Base-by-base conservation (phyloP, 192 early-diverging fungal genomes). In the Chytriomyces sp. region DNA sequence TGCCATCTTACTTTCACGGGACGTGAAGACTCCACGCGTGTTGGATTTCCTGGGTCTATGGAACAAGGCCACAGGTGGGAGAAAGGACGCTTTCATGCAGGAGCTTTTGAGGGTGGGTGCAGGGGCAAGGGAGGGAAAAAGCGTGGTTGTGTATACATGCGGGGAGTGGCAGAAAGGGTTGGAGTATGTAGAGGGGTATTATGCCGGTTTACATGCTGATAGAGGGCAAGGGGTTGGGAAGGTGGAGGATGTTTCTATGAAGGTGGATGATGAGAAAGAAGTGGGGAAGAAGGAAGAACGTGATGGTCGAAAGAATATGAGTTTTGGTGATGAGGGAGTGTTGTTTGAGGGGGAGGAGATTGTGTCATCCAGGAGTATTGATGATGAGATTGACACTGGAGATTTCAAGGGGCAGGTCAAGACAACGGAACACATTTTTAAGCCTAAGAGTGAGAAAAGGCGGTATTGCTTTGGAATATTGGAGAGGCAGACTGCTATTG, bases 111-210 rank as follows among this genome's bases (percentile, higher is more conserved):
- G 17, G 17, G 38, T 19, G 38, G 49, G 59, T 37, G 44, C 44
- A 28, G 28, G 8, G 10, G 65, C 12, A 1, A 64, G 39, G 19
- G 72, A 37, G 19, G 64, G 52, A 26, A 65, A 70, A 12, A 12
- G 32, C 55, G 70, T 67, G 5, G 70, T 77, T 31, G 39, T 52
- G 28, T 78, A 78, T 39, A 78, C 77, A 14, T 73, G 72, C 44
- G 77, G 62, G 52, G 77, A 78, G 22, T 37, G 44, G 49, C 4
- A 5, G 28, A 78, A 78, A 54, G 56, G 36, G 5, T 31, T 17
- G 14, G 77, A 75, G 58, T 78, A 75, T 54, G 52, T 78, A 10
- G 64, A 74, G 33, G 58, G 66, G 19, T 71, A 63, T 56, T 77
- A 77, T 58, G 25, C 10, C 14, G 68, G 68, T 14, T 38, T 70